Evolutionary conservation across 192 early-diverging fungal species (phyloP), one percentile per base, ranked within the genome.

Genomic region (Spizellomyces sp.): DNA sequence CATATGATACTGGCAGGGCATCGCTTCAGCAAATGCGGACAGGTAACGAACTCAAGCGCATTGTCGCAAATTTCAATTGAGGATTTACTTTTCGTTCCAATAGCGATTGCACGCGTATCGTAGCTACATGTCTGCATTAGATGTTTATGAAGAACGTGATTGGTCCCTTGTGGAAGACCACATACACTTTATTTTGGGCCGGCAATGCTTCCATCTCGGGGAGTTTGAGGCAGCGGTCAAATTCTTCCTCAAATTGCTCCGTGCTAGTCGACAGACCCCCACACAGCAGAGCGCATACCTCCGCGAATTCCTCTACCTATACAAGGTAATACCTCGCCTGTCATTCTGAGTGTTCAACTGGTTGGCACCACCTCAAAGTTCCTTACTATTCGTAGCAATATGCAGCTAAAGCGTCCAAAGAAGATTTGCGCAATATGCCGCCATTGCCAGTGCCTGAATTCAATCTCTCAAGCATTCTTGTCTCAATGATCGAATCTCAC

Each of bases 151-250:
- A 9, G 71, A 76, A 9, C 73, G 76, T 9, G 80, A 76, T 9
- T 95, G 94, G 94, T 79, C 81, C 8, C 76, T 94, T 0, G 86
- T 92, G n/a, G 92, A 95, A 50, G 92, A 95, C 73, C 93, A 96
- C 73, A 88, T 96, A 64, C 85, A 95, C 73, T 96, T 95, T 66
- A 86, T 92, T 10, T 83, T 96, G 5, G 95, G 95, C 8, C 80
- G 89, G 58, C 92, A 95, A 69, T 87, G 88, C 22, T 90, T 87
- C 68, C 87, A 92, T 62, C 80, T 91, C 41, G 91, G 90, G 12
- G 83, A 90, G 55, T 86, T 91, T 41, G 84, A 89, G 61, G 83
- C 85, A n/a, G 91, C 94, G 1, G 79, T 97, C 10, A 75, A 85
- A 15, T 90, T 90, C 80, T 97, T 94, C 76, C 83, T 87, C 48